These are phyloP conservation scores for Aspergillus ustus DNA, from an alignment of 2,329 filamentous ascomycete species.

Conservation along the genomic window DNA sequence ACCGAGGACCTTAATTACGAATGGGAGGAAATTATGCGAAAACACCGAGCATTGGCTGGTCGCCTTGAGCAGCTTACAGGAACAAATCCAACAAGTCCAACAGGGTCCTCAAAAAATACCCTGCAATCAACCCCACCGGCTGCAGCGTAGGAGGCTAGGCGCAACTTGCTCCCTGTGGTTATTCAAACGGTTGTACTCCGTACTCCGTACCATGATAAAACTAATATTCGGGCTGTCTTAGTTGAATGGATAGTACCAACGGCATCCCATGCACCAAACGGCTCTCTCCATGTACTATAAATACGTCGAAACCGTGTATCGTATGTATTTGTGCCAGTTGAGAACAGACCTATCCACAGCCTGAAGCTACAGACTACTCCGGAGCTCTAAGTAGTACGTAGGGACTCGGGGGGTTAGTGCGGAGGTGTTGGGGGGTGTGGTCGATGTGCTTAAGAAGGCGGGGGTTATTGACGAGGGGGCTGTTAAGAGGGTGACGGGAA, in stretches of 20 bases:
- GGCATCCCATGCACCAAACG: too few species aligned
- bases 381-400: not conserved
- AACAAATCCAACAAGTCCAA: constrained; percentile 22
- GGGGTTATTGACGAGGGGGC: constrained; percentile 67
- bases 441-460: constrained; percentile 77
- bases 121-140: constrained; percentile 24
- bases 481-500: constrained; percentile 41
- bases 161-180: too few species aligned
- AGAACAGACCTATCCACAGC: too few species aligned
- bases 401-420: constrained; percentile 73
- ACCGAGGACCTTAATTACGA: constrained; percentile 57
- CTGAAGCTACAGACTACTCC: too few species aligned
- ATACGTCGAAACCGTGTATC: too few species aligned
- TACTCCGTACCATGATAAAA: too few species aligned
- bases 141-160: not conserved
- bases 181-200: too few species aligned
- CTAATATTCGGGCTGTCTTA: too few species aligned
- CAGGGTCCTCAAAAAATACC: constrained; percentile 23
- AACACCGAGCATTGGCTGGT: constrained; percentile 82
- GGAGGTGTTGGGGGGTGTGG: constrained; percentile 72
- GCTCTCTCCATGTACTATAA: too few species aligned
- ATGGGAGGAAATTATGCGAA: constrained; percentile 88
- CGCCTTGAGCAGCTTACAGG: constrained; percentile 54
- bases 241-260: too few species aligned
- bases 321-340: too few species aligned